Evolutionary conservation across 2,329 filamentous ascomycete genomes (phyloP), one percentile per base, ranked within the genome.

Genomic region (Podosphaera aphanis): DNA sequence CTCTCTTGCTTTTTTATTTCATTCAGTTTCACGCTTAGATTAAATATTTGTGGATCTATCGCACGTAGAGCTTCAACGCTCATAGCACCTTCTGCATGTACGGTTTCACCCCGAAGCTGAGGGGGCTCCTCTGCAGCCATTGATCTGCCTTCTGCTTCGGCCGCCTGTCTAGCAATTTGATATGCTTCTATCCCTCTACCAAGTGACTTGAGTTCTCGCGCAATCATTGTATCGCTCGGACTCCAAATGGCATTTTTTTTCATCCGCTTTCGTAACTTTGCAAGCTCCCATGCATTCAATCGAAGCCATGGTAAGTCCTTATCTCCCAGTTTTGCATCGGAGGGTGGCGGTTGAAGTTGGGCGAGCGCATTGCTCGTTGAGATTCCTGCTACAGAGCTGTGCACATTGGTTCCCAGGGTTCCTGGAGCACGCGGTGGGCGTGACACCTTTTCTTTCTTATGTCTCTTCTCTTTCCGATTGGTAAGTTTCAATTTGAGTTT

Each of bases 171-270:
- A 5, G 77, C 77, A 39, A 67, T 66, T 38, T 64, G 66, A 53
- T 71, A 79, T 5, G 71, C 71, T 45, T 77, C 74, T 15, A 73
- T 67, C 2, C 76, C 76, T 39, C 83, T 75, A 1, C 77, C 77
- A 16, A 83, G 68, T 18, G 67, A 66, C 58, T 80, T 80, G 1
- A 90, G 70, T 60, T 88, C 82, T 25, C 82, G 69, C 15, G 79
- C 73, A 51, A 88, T 82, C 83, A 90, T 90, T 0, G 83, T 86
- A 54, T 83, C 79, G 50, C 80, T 86, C 0, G 83, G 83, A 2
- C 74, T 77, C 83, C 83, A 90, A 3, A 82, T 77, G 0, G 82
- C 79, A 56, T 90, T 90, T 67, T 90, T 90, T 70, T 90, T 90
- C 83, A 90, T 90, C 16, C 79, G 71, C 62, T 90, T 90, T 49